Evolutionary conservation across 1,139 yeast species (phyloP).

Genomic region (Williopsis jadinii): DNA sequence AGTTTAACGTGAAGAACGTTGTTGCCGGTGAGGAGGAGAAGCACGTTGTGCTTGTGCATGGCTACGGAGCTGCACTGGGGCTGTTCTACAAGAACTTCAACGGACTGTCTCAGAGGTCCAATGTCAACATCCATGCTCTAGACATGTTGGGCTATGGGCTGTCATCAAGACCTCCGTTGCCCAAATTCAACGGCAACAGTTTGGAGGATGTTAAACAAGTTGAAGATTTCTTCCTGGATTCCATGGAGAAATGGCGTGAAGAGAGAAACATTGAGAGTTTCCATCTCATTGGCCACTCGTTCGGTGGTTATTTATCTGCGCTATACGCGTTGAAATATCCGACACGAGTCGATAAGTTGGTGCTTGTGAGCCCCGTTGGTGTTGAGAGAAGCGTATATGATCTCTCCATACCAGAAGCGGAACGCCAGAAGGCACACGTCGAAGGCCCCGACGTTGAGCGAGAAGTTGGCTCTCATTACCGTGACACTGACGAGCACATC

Average conservation of each 20-base stretch:
- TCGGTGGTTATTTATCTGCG: slow-evolving; percentile 85
- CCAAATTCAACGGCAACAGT: slow-evolving; percentile 39
- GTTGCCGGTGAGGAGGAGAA: slow-evolving; percentile 13
- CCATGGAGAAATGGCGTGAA: slow-evolving; percentile 78
- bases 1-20: slow-evolving; percentile 33
- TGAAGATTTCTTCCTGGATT: slow-evolving; percentile 74
- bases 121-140: slow-evolving; percentile 56
- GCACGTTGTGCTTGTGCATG: slow-evolving; percentile 67
- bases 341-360: slow-evolving; percentile 50
- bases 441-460: slow-evolving; percentile 35
- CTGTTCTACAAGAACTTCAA: slow-evolving; percentile 78
- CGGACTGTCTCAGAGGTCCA: slow-evolving; percentile 38
- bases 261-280: slow-evolving; percentile 51
- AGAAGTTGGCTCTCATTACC: slow-evolving; percentile 21
- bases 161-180: slow-evolving; percentile 32
- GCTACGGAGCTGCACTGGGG: slow-evolving; percentile 90
- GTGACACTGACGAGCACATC: slow-evolving; percentile 13
- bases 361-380: slow-evolving; percentile 87
- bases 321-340: slow-evolving; percentile 79
- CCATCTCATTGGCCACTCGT: slow-evolving; percentile 82
- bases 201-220: slow-evolving; percentile 18
- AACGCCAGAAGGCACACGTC: slow-evolving; percentile 5
- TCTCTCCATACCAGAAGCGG: slow-evolving; percentile 5
- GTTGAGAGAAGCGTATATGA: slow-evolving; percentile 71
- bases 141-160: slow-evolving; percentile 87